Base-by-base conservation (phyloP, 2,329 filamentous ascomycete species). In the Ophiocordyceps camponoti-floridani region DNA sequence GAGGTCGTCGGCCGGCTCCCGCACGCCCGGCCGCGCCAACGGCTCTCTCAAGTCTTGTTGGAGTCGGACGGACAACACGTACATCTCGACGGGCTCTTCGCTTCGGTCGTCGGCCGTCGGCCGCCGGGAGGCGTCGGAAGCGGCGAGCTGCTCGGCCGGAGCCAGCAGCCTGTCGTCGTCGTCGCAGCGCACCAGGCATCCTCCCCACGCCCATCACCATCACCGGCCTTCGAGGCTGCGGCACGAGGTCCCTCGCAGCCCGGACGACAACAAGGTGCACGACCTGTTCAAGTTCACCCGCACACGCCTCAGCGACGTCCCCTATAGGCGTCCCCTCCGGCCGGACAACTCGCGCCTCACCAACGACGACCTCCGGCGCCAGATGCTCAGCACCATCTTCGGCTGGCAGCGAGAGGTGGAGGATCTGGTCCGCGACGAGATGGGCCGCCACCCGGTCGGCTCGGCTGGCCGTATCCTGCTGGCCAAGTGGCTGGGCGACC, bases 351-450 rank as follows among this genome's bases (percentile, higher is more conserved):
- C 66, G 3, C 72, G 71, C 27, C 62, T 85, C 23, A 84, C 82
- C 3, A 80, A 79, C 48, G 82, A 95, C 52, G 81, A 94, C 51
- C 71, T 95, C 41, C 79, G 89, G 42, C 74, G 73, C 42, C 88
- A 95, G 60, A 95, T 98, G 88, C 72, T 98, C 4, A 84, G 74
- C 52, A 82, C 88, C 6, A 87, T 98, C 2, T 98, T 98, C 60
- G 91, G 91, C 3, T 98, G 91, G 88, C 80, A 89, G 44, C 79
- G 80, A 45, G 85, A 94, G 52, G 79, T 89, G 38, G 74, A 86
- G 41, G 79, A 80, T 41, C 64, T 98, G 43, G 77, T 98, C 45
- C 75, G 79, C 10, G 88, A 96, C 58, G 91, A 98, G 60, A 70
- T 94, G 65, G 73, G 70, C 48, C 74, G 81, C 18, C 85, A 94